Conservation (phyloP, 202 grass and related monocot species). For the Digitaria exilis region DNA sequence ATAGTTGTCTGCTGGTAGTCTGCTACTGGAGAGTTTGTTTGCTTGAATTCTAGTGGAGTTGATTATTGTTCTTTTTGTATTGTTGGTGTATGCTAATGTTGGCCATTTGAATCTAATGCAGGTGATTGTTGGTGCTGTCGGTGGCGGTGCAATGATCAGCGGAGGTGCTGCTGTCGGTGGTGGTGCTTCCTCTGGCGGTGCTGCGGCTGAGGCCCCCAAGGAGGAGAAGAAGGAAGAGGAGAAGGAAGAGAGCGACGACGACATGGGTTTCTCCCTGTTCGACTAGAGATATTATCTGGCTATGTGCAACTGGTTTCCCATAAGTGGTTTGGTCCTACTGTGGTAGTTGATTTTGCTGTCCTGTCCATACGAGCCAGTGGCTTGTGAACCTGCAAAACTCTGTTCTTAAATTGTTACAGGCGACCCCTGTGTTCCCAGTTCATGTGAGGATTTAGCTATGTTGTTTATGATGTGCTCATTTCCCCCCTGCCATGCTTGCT, state of each 20-base stretch:
- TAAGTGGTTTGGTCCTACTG: not conserved
- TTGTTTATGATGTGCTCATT: not conserved
- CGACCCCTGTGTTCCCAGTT: not conserved
- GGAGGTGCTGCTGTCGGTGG: constrained; percentile 40
- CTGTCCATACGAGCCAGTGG: not conserved
- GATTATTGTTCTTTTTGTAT: not conserved
- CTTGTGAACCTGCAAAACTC: constrained; percentile 30
- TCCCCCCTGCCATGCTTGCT: not conserved
- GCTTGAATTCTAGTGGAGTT: not conserved
- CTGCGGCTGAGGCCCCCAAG: constrained; percentile 59
- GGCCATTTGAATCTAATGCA: not conserved
- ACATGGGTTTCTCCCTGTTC: constrained; percentile 96
- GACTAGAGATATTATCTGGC: constrained; percentile 57
- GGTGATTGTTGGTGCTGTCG: constrained; percentile 67
- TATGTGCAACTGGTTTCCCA: not conserved
- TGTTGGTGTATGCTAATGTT: not conserved
- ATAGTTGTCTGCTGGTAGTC: too few relatives aligned
- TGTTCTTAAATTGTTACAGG: not conserved
- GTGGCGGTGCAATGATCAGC: constrained; percentile 54
- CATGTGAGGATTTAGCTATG: constrained; percentile 3
- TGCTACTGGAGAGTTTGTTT: not conserved
- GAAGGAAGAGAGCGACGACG: constrained; percentile 86
- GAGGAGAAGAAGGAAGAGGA: constrained; percentile 92
- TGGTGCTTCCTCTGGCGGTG: constrained; percentile 40
- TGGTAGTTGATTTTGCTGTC: constrained; percentile 39